phyloP scores from a whole-genome alignment of 1,284 basidiomycete genomes.

The Mycena citricolor region DNA sequence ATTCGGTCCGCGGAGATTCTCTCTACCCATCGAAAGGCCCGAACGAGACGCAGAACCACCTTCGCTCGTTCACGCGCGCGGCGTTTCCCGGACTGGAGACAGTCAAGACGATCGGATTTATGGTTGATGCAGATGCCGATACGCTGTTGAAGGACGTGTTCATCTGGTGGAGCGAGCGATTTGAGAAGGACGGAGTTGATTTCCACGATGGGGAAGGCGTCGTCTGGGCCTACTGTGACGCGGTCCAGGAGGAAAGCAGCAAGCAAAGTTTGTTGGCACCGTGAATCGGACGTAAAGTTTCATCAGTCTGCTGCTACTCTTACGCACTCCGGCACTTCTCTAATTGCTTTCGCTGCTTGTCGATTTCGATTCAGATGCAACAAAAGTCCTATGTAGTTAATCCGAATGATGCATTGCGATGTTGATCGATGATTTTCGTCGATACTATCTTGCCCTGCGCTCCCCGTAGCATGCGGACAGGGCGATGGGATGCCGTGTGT shows the following conservation, averaged over 20 bases:
- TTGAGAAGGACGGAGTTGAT: constrained; percentile 47
- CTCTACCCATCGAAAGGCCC: constrained; percentile 38
- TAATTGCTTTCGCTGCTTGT: too few relatives aligned
- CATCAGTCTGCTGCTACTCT: too few relatives aligned
- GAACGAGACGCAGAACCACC: constrained; percentile 32
- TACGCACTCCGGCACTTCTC: too few relatives aligned
- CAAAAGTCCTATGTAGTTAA: too few relatives aligned
- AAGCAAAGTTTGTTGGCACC: too few relatives aligned
- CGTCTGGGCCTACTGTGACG: constrained; percentile 44
- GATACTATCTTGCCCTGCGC: too few relatives aligned
- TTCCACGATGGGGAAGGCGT: constrained; percentile 55
- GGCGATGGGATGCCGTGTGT: too few relatives aligned
- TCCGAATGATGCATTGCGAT: too few relatives aligned
- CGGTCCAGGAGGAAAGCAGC: constrained; percentile 14
- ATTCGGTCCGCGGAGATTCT: constrained; percentile 39
- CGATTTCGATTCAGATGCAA: too few relatives aligned
- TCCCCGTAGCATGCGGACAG: too few relatives aligned
- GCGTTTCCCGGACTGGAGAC: constrained; percentile 46
- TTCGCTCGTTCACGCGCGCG: constrained; percentile 41
- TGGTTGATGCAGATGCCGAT: constrained; percentile 47
- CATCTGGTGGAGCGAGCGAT: constrained; percentile 54
- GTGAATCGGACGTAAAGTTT: too few relatives aligned
- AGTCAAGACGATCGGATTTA: constrained; percentile 45
- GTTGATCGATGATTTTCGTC: too few relatives aligned
- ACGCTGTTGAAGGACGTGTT: constrained; percentile 46